Conservation (phyloP, 371 early-diverging fungal genomes). For the Cokeromyces recurvatus region DNA sequence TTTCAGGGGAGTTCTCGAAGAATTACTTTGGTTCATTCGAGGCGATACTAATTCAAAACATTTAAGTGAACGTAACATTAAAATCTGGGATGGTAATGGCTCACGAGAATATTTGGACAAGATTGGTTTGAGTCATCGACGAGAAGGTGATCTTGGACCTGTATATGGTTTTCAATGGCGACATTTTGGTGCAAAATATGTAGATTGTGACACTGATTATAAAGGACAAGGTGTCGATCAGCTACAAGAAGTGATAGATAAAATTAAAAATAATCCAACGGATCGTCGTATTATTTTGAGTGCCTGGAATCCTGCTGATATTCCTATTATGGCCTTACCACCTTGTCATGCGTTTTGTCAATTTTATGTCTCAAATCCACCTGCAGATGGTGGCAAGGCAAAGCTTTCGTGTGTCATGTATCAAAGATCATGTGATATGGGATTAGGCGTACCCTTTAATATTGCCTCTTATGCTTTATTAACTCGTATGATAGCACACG, state of each 20-base stretch:
- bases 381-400: slow-evolving; percentile 37
- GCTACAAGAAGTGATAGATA: slow-evolving; percentile 85
- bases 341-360: slow-evolving; percentile 97
- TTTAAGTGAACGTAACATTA: slow-evolving; percentile 78
- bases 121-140: slow-evolving; percentile 74
- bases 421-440: slow-evolving; percentile 99
- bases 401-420: slow-evolving; percentile 93
- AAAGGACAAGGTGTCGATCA: slow-evolving; percentile 96
- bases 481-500: slow-evolving; percentile 92
- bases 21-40: slow-evolving; percentile 96
- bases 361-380: slow-evolving; percentile 79
- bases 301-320: slow-evolving; percentile 98
- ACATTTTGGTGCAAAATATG: slow-evolving; percentile 97
- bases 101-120: slow-evolving; percentile 89
- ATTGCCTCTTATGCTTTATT: slow-evolving; percentile 98
- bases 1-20: slow-evolving; percentile 91
- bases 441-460: slow-evolving; percentile 99
- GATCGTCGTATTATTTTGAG: slow-evolving; percentile 93
- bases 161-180: slow-evolving; percentile 99
- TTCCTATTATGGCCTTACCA: slow-evolving; percentile 88
- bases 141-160: slow-evolving; percentile 97
- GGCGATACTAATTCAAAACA: slow-evolving; percentile 89
- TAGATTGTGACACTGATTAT: slow-evolving; percentile 86
- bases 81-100: slow-evolving; percentile 99
- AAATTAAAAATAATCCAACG: slow-evolving; percentile 78